Conservation (phyloP, 2,329 filamentous ascomycete species). For the Pseudogymnoascus pannorum region DNA sequence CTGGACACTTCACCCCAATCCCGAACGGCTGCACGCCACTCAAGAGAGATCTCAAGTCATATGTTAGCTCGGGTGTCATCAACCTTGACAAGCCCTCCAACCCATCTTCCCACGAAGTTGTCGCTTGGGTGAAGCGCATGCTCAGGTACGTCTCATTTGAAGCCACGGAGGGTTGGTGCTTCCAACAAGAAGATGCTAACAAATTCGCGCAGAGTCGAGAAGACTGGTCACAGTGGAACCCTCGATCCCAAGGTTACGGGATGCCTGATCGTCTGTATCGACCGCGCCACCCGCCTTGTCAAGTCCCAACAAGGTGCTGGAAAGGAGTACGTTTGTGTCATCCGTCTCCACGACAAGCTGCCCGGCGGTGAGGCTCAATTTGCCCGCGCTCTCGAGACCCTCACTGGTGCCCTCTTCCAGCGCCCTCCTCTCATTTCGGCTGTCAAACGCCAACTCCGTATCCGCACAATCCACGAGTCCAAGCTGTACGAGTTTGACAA, state of each 20-base stretch:
- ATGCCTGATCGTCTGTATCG: conserved; percentile 89
- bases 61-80: conserved; percentile 95
- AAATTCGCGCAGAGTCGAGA: conserved; percentile 61
- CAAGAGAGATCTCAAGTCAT: conserved; percentile 92
- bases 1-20: conserved; percentile 94
- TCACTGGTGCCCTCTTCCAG: conserved; percentile 96
- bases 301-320: conserved; percentile 98
- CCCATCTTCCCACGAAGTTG: conserved; percentile 96
- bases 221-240: conserved; percentile 96
- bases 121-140: conserved; percentile 98
- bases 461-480: conserved; percentile 96
- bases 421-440: conserved; percentile 94
- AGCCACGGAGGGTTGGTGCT: not conserved
- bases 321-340: conserved; percentile 97
- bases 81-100: conserved; percentile 98
- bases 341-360: conserved; percentile 90
- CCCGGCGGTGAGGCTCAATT: conserved; percentile 91
- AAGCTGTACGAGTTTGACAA: conserved; percentile 98
- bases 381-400: conserved; percentile 84
- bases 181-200: conserved; percentile 16
- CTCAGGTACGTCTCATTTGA: conserved; percentile 54
- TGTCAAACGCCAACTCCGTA: conserved; percentile 97
- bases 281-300: conserved; percentile 92
- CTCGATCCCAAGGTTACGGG: conserved; percentile 97
- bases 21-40: conserved; percentile 85